Conservation (phyloP, 129 eudicot species). For the Daucus carota region DH1_v3.0 NC_030389.2:14988501-14989000, state of each 20-base stretch:
- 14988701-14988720: not conserved
- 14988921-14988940: too few relatives aligned
- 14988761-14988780: not conserved
- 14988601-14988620: not conserved
- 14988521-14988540: not conserved
- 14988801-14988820: too few relatives aligned
- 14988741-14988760: not conserved
- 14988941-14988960: too few relatives aligned
- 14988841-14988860: too few relatives aligned
- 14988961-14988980: too few relatives aligned
- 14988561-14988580: not conserved
- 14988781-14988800: too few relatives aligned
- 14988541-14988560: not conserved
- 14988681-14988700: not conserved
- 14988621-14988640: not conserved
- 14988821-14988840: too few relatives aligned
- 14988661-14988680: not conserved
- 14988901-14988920: too few relatives aligned
- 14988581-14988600: too few relatives aligned
- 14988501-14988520: not conserved
- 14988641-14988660: not conserved
- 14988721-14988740: not conserved
- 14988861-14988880: too few relatives aligned
- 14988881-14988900: too few relatives aligned
- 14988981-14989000: too few relatives aligned